Evolutionary conservation across 768 basidiomycete species (phyloP), one percentile per base, ranked within the genome.

Genomic region (Pulveroboletus sp.): DNA sequence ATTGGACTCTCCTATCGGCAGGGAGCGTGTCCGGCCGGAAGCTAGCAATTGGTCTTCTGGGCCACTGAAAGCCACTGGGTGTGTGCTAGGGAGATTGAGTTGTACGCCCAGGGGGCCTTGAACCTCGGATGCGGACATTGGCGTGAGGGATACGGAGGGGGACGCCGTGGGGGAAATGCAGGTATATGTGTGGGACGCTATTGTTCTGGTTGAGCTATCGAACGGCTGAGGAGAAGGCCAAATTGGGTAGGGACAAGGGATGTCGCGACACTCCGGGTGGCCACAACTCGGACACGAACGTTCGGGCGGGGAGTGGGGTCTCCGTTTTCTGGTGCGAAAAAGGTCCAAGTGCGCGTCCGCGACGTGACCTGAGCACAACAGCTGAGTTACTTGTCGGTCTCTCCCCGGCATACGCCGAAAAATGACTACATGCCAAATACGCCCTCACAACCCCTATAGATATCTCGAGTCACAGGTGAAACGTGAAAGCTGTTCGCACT

Each of bases 1-100:
- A 49, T 45, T 58, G 39, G 62, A 53, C 49, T 67, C 67, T 55
- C 50, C 56, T 47, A 46, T 44, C 19, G 57, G 57, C 47, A 53
- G 50, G 32, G 64, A 68, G 41, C 30, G 55, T 29, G 62, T 38
- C 45, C 55, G 59, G 37, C 43, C 50, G 36, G 52, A 30, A 34
- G 47, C 23, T 10, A 51, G 26, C 16, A 56, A 20, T 6, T 40
- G 53, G 29, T 53, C 46, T 43, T 63, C 54, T 20, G 39, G 16
- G 14, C 29, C n/a, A 19, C 30, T 34, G 42, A 45, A 60, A 14
- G 56, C 38, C 34, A 54, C 24, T 5, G 61, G 27, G 23, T 31
- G 22, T 3, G 51, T 27, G 31, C 32, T 41, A 1, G 64, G 49
- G 16, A 45, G 27, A 36, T 35, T 52, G 49, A 61, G 55, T 16